A percentile compares a stretch with the other conserved stretches of the same genome.
Evolutionary conservation across 441 rosid genomes (phyloP).

Genomic region (Mallotus japonicus): DNA sequence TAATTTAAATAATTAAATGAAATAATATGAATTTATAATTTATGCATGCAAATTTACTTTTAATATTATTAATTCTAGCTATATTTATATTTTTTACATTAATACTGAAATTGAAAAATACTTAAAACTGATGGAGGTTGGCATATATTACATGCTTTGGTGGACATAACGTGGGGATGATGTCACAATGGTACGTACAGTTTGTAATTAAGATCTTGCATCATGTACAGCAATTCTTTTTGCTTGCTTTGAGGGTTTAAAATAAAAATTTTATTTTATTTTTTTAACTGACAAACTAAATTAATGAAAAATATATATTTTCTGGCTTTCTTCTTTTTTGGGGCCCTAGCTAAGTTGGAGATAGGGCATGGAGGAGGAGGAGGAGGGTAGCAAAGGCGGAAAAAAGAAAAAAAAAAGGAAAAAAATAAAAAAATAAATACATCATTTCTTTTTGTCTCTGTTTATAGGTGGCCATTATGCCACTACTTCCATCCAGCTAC

Average conservation of each 20-base stretch:
- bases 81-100: no score
- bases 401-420: no score
- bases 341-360: constrained; percentile 39
- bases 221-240: constrained; percentile 9
- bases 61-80: no score
- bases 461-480: constrained; percentile 41
- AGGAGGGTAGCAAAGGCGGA: constrained; percentile 38
- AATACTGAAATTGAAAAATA: no score
- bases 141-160: constrained; percentile 24
- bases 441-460: constrained; percentile 66
- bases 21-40: no score
- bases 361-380: constrained; percentile 25
- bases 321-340: constrained; percentile 22
- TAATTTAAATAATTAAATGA: no score
- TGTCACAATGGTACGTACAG: constrained; percentile 28
- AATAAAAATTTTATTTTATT: not conserved
- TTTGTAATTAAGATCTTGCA: constrained; percentile 22
- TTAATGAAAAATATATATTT: not conserved
- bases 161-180: constrained; percentile 36
- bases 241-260: not conserved
- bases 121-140: not conserved
- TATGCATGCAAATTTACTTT: no score
- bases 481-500: not conserved
- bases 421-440: no score
- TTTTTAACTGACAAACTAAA: not conserved